A percentile compares a stretch with the other conserved stretches of the same genome.
phyloP scores from a whole-genome alignment of 441 rosid species.

The Erysimum cheiri region DNA sequence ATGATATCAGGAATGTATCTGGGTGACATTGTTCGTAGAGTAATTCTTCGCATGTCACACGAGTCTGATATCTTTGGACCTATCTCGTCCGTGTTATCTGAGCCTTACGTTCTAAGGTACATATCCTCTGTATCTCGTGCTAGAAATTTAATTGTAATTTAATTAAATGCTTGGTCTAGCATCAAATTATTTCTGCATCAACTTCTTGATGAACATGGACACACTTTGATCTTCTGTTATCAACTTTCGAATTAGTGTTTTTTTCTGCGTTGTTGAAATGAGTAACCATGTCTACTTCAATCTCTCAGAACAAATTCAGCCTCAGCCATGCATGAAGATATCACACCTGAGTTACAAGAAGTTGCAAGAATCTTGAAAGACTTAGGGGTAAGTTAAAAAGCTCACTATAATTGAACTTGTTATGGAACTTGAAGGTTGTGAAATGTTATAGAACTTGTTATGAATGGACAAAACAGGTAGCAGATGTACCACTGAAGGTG shows the following conservation, averaged over 20 bases:
- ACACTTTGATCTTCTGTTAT: slow-evolving; percentile 11
- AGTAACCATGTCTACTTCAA: neutral
- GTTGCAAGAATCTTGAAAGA: slow-evolving; percentile 72
- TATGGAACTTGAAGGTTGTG: neutral
- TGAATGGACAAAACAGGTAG: slow-evolving; percentile 45
- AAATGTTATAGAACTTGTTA: slow-evolving; percentile 6
- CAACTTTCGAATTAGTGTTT: neutral
- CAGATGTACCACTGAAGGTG: slow-evolving; percentile 64
- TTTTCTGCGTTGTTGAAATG: neutral
- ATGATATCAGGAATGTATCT: slow-evolving; percentile 98
- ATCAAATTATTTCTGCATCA: neutral
- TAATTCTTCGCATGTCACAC: slow-evolving; percentile 73
- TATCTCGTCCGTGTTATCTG: slow-evolving; percentile 56
- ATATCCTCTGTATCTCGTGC: neutral
- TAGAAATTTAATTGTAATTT: neutral
- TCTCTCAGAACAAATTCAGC: slow-evolving; percentile 61
- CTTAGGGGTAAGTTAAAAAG: slow-evolving; percentile 57
- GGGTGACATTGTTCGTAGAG: slow-evolving; percentile 93
- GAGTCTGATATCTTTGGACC: slow-evolving; percentile 79
- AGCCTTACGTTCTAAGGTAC: slow-evolving; percentile 71
- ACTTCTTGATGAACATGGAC: neutral
- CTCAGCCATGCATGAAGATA: slow-evolving; percentile 92
- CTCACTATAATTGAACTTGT: neutral
- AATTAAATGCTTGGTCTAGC: slow-evolving; percentile 5
- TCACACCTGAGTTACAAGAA: slow-evolving; percentile 70